Conservation (phyloP, 257 asterid species). For the Solanum microdontum region DNA sequence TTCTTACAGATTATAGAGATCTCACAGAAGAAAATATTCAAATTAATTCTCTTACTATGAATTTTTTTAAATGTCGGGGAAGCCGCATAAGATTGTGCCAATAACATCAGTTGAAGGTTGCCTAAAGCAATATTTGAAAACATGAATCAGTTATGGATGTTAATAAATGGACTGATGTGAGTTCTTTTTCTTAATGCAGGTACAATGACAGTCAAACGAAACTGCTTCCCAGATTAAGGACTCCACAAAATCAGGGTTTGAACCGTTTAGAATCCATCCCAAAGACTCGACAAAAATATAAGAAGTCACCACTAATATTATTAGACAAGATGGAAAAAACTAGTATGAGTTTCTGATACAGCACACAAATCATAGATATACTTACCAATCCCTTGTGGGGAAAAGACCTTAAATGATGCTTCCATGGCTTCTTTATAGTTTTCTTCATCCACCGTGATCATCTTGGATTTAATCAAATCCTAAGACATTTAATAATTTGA, state of each 20-base stretch:
- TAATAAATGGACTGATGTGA: background rate
- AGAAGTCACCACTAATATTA: background rate
- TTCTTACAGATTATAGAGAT: background rate
- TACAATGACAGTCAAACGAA: background rate
- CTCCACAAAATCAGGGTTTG: background rate
- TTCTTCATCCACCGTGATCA: slow-evolving; percentile 76
- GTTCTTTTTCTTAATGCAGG: background rate
- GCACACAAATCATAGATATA: background rate
- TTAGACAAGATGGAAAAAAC: background rate
- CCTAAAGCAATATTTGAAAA: background rate
- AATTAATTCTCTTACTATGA: background rate
- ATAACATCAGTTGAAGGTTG: background rate
- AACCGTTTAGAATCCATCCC: background rate
- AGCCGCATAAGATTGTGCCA: background rate
- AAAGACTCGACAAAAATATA: background rate
- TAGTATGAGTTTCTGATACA: background rate
- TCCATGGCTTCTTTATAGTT: slow-evolving; percentile 92
- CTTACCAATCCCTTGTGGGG: slow-evolving; percentile 91
- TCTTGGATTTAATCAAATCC: slow-evolving; percentile 77
- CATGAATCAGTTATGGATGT: background rate
- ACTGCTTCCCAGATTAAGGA: background rate
- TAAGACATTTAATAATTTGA: slow-evolving; percentile 24
- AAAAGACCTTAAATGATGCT: slow-evolving; percentile 81
- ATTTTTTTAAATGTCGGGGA: background rate
- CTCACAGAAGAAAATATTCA: background rate